Evolutionary conservation across 2,329 filamentous ascomycete species (phyloP), one percentile per base, ranked within the genome.

Genomic region (Aspergillus uvarum): DNA sequence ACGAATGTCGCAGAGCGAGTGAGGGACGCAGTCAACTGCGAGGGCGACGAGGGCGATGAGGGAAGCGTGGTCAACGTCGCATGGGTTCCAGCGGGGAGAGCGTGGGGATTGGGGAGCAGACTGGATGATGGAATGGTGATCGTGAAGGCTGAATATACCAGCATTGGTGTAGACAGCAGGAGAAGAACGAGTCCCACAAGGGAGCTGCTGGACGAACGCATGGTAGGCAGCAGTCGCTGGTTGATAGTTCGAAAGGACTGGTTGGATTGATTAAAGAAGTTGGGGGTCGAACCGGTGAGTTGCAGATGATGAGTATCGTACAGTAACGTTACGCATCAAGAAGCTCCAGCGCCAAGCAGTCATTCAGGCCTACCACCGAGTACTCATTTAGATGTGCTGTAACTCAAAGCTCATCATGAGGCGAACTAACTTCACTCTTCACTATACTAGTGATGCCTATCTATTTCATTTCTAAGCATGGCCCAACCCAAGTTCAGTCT

Each of bases 1-100:
- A 86, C 82, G 71, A 97, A 92, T 24, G 85, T 87, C 74, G 91
- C 90, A 67, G 82, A 76, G 47, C 83, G 79, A 12, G 88, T 87
- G 10, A 96, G 79, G 10, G 88, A 87, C 12, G 90, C 87, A 26
- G 83, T 79, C 61, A 83, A 70, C 10, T 57, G 42, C 8, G 22
- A 50, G 2, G 26, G 10, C 7, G 38, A 49, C 19, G 31, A 49
- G 24, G 31, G 19, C 19, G 61, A 78, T 69, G 62, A 80, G 67
- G 62, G 75, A 67, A 72, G 75, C 24, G 71, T 75, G 53, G 71
- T 78, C 61, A 85, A 78, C 26, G 85, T 82, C 54, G 82, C 80
- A 67, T 87, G 79, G 47, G 81, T 83, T 59, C 74, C 73, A 67
- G 80, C 67, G 71, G 73, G 67, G 59, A 80, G 76, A 47, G 68